Percentiles rank a stretch among this genome's conserved stretches.
These are phyloP conservation scores for Sporormia fimetaria DNA, from an alignment of 495 filamentous ascomycete species.

Conservation along the genomic window DNA sequence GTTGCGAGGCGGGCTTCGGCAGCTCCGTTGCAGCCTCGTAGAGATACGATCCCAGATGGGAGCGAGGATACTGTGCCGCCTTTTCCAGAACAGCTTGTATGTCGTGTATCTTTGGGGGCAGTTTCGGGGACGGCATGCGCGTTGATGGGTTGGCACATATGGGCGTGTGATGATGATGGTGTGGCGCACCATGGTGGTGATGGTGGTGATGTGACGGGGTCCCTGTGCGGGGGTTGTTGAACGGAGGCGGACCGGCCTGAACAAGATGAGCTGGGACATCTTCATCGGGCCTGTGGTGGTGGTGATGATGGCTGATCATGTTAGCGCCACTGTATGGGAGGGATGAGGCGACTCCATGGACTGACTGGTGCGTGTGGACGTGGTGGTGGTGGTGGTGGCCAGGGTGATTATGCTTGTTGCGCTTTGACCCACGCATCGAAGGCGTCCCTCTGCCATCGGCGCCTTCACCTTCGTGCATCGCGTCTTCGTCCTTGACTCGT, in stretches of 20 bases:
- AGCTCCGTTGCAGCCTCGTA: slow-evolving; percentile 43
- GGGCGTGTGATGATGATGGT: slow-evolving; percentile 37
- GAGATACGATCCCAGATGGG: slow-evolving; percentile 67
- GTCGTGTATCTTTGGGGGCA: slow-evolving; percentile 42
- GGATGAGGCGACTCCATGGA: slow-evolving; percentile 5
- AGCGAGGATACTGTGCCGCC: slow-evolving; percentile 56
- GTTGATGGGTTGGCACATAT: slow-evolving; percentile 26
- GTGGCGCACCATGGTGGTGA: slow-evolving; percentile 33
- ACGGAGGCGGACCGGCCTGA: slow-evolving; percentile 9
- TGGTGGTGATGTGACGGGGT: slow-evolving; percentile 29
- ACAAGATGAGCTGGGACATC: slow-evolving; percentile 31
- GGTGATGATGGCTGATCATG: slow-evolving; percentile 50
- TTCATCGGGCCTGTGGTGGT: slow-evolving; percentile 64
- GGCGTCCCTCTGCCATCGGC: slow-evolving; percentile 48
- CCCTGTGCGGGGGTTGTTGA: slow-evolving; percentile 12
- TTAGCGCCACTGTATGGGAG: too few species aligned
- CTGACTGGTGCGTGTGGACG: slow-evolving; percentile 37
- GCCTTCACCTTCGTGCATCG: slow-evolving; percentile 43
- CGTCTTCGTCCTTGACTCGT: slow-evolving; percentile 44
- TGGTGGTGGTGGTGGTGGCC: slow-evolving; percentile 39
- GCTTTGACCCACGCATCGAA: slow-evolving; percentile 43
- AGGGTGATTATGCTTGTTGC: slow-evolving; percentile 32
- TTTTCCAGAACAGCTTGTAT: slow-evolving; percentile 56
- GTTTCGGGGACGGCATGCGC: slow-evolving; percentile 45
- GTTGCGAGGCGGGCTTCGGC: slow-evolving; percentile 36